These are phyloP conservation scores for Eleusine coracana DNA, from an alignment of 176 grass and related monocot species.

Conservation along the genomic window DNA sequence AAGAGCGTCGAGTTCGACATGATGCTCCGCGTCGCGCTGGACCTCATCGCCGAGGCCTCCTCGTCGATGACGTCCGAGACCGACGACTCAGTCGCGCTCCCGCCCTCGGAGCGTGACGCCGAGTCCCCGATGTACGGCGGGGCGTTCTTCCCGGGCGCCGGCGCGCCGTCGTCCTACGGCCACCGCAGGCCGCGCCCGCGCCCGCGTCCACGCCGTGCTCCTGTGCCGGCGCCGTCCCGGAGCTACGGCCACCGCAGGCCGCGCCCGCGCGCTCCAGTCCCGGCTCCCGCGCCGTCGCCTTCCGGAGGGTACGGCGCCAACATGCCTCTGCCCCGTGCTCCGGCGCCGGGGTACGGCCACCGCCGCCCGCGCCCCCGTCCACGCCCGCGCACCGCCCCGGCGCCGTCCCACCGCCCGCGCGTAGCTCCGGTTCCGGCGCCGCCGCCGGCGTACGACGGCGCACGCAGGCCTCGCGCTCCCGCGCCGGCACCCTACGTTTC, in stretches of 20 bases:
- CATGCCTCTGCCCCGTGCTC: no score
- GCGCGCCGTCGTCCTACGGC: neutral
- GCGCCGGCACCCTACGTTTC: neutral
- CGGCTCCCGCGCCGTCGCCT: neutral
- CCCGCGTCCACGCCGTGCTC: neutral
- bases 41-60: conserved; percentile 41
- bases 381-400: neutral
- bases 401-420: neutral
- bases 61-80: conserved; percentile 9
- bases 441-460: neutral
- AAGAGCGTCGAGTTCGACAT: conserved; percentile 63
- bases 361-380: neutral
- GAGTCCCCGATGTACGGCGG: conserved; percentile 15
- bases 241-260: neutral
- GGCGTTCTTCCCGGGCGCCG: no score
- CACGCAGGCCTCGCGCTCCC: neutral
- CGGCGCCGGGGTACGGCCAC: neutral
- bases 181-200: neutral
- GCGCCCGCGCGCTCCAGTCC: neutral
- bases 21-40: conserved; percentile 51
- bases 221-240: neutral
- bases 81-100: neutral
- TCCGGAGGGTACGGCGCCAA: no score
- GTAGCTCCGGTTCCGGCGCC: neutral
- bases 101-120: neutral